Conservation (phyloP, 108 stramenopile genomes). For the Skeletonema marinoi region DNA sequence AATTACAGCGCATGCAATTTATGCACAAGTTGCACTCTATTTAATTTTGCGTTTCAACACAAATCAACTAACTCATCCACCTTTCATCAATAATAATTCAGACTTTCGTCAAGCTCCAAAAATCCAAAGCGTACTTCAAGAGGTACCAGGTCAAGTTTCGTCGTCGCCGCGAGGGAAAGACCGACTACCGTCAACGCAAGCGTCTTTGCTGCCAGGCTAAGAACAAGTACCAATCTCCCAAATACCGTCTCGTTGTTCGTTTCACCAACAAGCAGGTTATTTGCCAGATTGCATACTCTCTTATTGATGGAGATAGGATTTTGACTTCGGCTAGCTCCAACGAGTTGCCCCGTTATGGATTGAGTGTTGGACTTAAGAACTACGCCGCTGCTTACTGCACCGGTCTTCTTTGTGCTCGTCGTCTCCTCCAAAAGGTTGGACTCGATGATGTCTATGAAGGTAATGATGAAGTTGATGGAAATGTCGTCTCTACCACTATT, state of each 20-base stretch:
- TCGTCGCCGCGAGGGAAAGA: constrained; percentile 99
- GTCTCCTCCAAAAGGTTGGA: constrained; percentile 96
- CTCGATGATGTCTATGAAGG: constrained; percentile 95
- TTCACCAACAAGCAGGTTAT: constrained; percentile 93
- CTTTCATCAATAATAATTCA: not conserved
- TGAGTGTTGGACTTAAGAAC: constrained; percentile 97
- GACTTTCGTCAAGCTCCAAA: constrained; percentile 93
- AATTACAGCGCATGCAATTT: not conserved
- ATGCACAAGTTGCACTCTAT: not conserved
- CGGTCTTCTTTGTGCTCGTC: constrained; percentile 94
- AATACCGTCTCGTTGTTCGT: constrained; percentile 98
- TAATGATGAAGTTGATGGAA: constrained; percentile 87
- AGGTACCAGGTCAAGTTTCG: constrained; percentile 99
- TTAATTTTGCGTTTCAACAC: not conserved
- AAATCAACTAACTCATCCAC: not conserved
- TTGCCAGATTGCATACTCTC: constrained; percentile 96
- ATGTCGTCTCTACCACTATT: constrained; percentile 81
- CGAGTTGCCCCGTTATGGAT: constrained; percentile 95
- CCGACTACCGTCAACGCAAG: constrained; percentile 99
- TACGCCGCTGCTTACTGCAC: constrained; percentile 99
- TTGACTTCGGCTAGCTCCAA: constrained; percentile 85
- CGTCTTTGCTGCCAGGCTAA: constrained; percentile 95
- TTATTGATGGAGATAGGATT: constrained; percentile 96
- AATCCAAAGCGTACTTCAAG: constrained; percentile 98
- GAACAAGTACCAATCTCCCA: constrained; percentile 99